These are phyloP conservation scores for Fusarium aywerte DNA, from an alignment of 2,329 filamentous ascomycete genomes.

Conservation along the genomic window DNA sequence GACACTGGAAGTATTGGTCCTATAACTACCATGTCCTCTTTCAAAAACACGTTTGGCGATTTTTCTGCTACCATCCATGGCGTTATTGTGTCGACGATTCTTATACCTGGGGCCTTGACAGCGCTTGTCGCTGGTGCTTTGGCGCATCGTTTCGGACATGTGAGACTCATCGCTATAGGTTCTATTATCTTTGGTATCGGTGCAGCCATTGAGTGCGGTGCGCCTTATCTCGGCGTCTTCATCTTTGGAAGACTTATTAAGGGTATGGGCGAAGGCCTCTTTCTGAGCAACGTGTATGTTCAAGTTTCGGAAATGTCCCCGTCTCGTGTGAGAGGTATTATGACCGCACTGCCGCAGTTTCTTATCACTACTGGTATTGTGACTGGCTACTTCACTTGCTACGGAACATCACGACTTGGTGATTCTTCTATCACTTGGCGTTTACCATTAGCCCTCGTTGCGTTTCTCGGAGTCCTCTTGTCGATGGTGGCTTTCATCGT, in stretches of 20 bases:
- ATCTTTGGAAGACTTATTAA: conserved; percentile 65
- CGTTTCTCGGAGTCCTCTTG: conserved; percentile 46
- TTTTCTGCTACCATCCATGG: conserved; percentile 67
- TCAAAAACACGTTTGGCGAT: conserved; percentile 61
- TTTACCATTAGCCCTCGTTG: conserved; percentile 59
- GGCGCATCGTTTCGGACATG: conserved; percentile 64
- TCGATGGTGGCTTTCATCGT: conserved; percentile 53
- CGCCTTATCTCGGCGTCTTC: conserved; percentile 60
- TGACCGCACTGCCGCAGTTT: conserved; percentile 66
- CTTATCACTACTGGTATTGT: conserved; percentile 62
- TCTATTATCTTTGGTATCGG: conserved; percentile 64
- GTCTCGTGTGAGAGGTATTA: conserved; percentile 58
- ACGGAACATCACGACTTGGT: conserved; percentile 61
- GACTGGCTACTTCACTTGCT: conserved; percentile 69
- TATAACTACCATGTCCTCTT: conserved; percentile 67
- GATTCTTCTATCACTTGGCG: conserved; percentile 65
- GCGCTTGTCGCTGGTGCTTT: conserved; percentile 68
- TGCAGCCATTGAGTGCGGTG: conserved; percentile 54
- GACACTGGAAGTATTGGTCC: conserved; percentile 67
- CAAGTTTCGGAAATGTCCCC: conserved; percentile 71
- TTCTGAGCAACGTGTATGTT: conserved; percentile 61
- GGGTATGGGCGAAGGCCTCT: conserved; percentile 68
- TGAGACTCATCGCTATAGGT: conserved; percentile 63
- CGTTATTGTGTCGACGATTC: conserved; percentile 68
- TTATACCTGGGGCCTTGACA: conserved; percentile 68